These are phyloP conservation scores for Stagonosporopsis vannaccii DNA, from an alignment of 2,329 filamentous ascomycete genomes.

Conservation along the genomic window DNA sequence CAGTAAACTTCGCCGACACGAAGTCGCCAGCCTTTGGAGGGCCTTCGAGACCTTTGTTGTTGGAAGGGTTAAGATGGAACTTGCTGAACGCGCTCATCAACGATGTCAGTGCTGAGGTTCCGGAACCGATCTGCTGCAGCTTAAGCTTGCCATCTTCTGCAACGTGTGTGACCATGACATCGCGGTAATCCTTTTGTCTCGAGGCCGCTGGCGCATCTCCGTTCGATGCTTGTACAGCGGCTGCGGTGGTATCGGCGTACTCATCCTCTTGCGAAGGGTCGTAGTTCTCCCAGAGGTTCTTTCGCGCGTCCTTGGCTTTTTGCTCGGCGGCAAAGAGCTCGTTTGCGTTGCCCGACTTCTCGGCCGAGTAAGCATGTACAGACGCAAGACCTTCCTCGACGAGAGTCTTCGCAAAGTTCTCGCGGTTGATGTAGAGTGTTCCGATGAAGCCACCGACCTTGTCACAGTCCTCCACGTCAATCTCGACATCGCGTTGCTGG, in stretches of 20 bases:
- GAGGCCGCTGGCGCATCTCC: conserved; percentile 64
- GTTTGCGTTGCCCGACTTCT: conserved; percentile 87
- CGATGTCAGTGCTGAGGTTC: conserved; percentile 82
- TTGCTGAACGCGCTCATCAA: conserved; percentile 90
- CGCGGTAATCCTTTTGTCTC: conserved; percentile 87
- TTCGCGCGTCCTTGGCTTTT: conserved; percentile 85
- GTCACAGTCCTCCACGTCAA: conserved; percentile 93
- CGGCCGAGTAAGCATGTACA: conserved; percentile 93
- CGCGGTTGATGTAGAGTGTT: conserved; percentile 88
- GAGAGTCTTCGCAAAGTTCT: conserved; percentile 92
- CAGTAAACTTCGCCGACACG: conserved; percentile 89
- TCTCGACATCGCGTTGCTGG: conserved; percentile 94
- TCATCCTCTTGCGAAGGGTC: conserved; percentile 89
- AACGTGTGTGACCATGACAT: conserved; percentile 90
- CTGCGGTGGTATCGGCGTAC: conserved; percentile 57
- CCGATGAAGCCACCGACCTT: conserved; percentile 98
- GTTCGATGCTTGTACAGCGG: conserved; percentile 57
- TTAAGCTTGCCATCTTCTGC: conserved; percentile 84
- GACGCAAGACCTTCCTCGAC: conserved; percentile 93
- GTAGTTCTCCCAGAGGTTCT: conserved; percentile 93
- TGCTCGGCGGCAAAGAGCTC: conserved; percentile 89
- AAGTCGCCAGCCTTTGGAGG: conserved; percentile 90
- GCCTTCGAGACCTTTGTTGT: conserved; percentile 74
- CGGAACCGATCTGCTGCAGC: conserved; percentile 87
- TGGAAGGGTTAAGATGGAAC: conserved; percentile 86